Evolutionary conservation across 1,139 yeast genomes (phyloP).

Genomic region (Yamadazyma diospyri): DNA sequence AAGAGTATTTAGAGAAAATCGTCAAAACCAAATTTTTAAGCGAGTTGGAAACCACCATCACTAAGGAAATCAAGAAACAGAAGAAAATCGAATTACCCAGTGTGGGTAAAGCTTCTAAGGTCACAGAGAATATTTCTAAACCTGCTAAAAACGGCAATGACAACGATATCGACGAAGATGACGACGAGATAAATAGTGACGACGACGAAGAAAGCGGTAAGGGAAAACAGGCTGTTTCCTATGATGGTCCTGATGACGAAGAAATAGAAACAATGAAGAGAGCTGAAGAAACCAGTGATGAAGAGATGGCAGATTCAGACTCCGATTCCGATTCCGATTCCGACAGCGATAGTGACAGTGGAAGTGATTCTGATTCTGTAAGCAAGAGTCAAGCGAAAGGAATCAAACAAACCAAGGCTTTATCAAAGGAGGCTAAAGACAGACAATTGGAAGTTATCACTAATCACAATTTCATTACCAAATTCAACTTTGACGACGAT

Average conservation of each 20-base stretch:
- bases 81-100: conserved; percentile 57
- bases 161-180: conserved; percentile 59
- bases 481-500: conserved; percentile 86
- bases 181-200: conserved; percentile 6
- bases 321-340: conserved; percentile 18
- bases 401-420: conserved; percentile 15
- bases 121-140: conserved; percentile 38
- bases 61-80: conserved; percentile 82
- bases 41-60: conserved; percentile 67
- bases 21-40: conserved; percentile 63
- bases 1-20: conserved; percentile 71
- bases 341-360: conserved; percentile 21
- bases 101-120: conserved; percentile 70
- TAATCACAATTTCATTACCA: conserved; percentile 66
- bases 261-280: conserved; percentile 83
- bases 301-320: conserved; percentile 32
- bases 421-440: conserved; percentile 66
- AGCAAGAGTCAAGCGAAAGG: conserved; percentile 16
- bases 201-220: conserved; percentile 45
- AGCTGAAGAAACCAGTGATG: conserved; percentile 73
- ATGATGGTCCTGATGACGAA: conserved; percentile 93
- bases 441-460: conserved; percentile 83
- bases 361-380: conserved; percentile 19
- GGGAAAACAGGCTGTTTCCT: conserved; percentile 83
- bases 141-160: conserved; percentile 40